phyloP scores from a whole-genome alignment of 1,139 yeast species.

The Yamadazyma triangularis region DNA sequence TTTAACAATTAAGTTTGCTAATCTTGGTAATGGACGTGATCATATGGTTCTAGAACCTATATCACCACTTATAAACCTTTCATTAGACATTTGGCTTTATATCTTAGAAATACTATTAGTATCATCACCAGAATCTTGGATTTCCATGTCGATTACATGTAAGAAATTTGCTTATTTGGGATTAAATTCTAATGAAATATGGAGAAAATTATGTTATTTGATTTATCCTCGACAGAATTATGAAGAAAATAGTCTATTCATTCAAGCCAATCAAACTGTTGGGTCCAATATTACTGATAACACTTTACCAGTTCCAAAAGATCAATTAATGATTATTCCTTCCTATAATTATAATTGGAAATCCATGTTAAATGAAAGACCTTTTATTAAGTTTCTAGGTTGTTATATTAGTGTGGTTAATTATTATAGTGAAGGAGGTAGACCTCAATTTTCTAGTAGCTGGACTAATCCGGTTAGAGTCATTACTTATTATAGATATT shows the following conservation, averaged over 20 bases:
- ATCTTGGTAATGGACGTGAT: constrained; percentile 28
- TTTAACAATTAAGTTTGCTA: constrained; percentile 25
- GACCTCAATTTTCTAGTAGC: constrained; percentile 58
- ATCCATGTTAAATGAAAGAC: constrained; percentile 46
- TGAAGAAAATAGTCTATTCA: constrained; percentile 30
- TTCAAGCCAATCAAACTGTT: constrained; percentile 11
- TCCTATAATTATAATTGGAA: constrained; percentile 52
- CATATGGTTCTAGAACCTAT: constrained; percentile 35
- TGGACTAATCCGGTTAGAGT: constrained; percentile 76
- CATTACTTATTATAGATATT: constrained; percentile 82
- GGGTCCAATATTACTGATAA: constrained; percentile 14
- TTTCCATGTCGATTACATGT: constrained; percentile 60
- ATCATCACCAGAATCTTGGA: constrained; percentile 61
- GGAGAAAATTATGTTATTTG: constrained; percentile 52
- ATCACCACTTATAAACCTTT: constrained; percentile 53
- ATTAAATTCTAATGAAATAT: constrained; percentile 48
- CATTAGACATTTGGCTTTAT: constrained; percentile 58
- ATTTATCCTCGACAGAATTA: constrained; percentile 58
- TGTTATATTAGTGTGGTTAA: constrained; percentile 82
- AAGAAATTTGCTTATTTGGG: constrained; percentile 59
- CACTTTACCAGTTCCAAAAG: constrained; percentile 33
- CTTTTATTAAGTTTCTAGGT: constrained; percentile 76
- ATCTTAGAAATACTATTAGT: constrained; percentile 52
- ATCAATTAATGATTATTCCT: constrained; percentile 40
- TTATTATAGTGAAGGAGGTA: constrained; percentile 76